Evolutionary conservation across 176 grass and related monocot species (phyloP).

Genomic region (Hordeum marinum): DNA sequence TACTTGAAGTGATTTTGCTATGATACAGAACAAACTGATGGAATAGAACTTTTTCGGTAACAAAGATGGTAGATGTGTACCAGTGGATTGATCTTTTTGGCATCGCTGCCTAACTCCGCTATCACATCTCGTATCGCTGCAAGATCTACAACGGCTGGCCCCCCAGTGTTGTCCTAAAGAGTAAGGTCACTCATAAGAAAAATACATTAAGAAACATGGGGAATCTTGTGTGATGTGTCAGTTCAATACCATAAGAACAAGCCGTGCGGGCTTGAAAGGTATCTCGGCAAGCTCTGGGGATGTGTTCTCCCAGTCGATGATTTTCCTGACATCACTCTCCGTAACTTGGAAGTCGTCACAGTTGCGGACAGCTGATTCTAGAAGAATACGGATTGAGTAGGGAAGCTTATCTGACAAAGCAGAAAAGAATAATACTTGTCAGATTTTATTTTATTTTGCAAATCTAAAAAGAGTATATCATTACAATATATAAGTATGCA

Average conservation of each 20-base stretch:
- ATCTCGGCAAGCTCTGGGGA: slow-evolving; percentile 88
- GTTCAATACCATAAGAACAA: slow-evolving; percentile 80
- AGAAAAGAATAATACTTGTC: not conserved
- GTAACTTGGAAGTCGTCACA: slow-evolving; percentile 93
- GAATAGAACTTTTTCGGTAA: not conserved
- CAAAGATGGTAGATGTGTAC: slow-evolving; percentile 23
- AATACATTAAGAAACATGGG: slow-evolving; percentile 7
- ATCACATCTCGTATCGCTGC: slow-evolving; percentile 96
- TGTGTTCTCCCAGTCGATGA: slow-evolving; percentile 91
- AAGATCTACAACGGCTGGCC: slow-evolving; percentile 94
- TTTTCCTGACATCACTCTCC: slow-evolving; percentile 79
- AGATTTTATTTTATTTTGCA: not conserved
- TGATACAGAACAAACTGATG: not conserved
- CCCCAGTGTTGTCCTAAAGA: slow-evolving; percentile 83
- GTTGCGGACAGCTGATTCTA: slow-evolving; percentile 89
- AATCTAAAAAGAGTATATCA: not conserved
- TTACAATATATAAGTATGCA: not conserved
- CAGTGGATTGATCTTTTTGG: slow-evolving; percentile 95
- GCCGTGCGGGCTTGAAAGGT: slow-evolving; percentile 91
- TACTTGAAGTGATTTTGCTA: not conserved
- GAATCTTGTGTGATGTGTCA: not conserved
- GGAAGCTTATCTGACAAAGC: slow-evolving; percentile 76
- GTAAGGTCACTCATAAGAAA: slow-evolving; percentile 23
- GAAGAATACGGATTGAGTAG: slow-evolving; percentile 82
- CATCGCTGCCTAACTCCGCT: slow-evolving; percentile 77